Percentiles rank a stretch among this genome's conserved stretches.
phyloP scores from a whole-genome alignment of 2,329 filamentous ascomycete species.

The Dactylellina haptotyla region DNA sequence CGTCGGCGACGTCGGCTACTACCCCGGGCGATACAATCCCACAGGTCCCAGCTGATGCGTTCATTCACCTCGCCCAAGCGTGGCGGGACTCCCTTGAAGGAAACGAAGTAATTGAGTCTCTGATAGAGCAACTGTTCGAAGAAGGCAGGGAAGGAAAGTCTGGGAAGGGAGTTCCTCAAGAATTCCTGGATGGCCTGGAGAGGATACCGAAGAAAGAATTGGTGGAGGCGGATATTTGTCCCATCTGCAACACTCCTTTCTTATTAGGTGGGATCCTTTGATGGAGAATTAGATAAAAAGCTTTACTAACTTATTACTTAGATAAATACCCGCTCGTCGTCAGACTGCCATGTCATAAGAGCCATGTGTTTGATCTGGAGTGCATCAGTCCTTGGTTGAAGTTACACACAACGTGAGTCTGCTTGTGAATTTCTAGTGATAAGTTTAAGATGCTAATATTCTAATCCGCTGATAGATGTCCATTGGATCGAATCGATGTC shows the following conservation, averaged over 20 bases:
- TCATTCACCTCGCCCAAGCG: constrained; percentile 41
- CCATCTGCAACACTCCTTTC: constrained; percentile 57
- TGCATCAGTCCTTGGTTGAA: constrained; percentile 58
- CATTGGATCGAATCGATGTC: constrained; percentile 56
- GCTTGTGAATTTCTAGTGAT: background rate
- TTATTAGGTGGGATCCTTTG: constrained; percentile 53
- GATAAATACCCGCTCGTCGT: constrained; percentile 57
- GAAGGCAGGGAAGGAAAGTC: constrained; percentile 45
- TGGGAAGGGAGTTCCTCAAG: constrained; percentile 54
- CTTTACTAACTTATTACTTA: no score
- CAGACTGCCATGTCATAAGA: constrained; percentile 55
- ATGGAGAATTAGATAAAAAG: no score
- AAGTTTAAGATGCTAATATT: background rate
- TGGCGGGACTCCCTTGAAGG: constrained; percentile 41
- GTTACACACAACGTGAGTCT: constrained; percentile 55
- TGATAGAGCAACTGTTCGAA: constrained; percentile 54
- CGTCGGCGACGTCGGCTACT: background rate
- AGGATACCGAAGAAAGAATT: constrained; percentile 56
- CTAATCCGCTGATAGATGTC: constrained; percentile 47
- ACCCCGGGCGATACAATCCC: background rate
- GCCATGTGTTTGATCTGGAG: constrained; percentile 56
- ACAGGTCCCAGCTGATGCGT: constrained; percentile 25
- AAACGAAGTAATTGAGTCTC: constrained; percentile 44
- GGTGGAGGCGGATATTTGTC: constrained; percentile 57
- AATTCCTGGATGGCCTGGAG: constrained; percentile 56